Evolutionary conservation across 768 basidiomycete species (phyloP), one percentile per base, ranked within the genome.

Genomic region (Kwoniella sp.): DNA sequence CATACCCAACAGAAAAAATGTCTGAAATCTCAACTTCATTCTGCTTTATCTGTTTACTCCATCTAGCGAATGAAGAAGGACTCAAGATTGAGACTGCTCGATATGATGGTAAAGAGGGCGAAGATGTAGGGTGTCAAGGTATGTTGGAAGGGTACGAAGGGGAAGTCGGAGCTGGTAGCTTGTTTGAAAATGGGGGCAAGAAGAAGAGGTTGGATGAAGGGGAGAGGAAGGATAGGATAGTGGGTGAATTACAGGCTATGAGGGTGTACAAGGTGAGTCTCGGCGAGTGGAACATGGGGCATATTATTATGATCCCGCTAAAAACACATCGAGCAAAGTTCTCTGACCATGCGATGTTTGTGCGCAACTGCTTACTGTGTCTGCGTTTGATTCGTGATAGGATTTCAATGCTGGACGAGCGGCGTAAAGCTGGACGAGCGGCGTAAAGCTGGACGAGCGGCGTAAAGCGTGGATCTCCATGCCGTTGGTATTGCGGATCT

Each of bases 1-100:
- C 89, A 6, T 98, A 98, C 79, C 92, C 95, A 0, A 82, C 82
- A 63, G 94, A 97, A 47, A 97, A 95, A 83, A 90, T 98, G 89
- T 89, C 89, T 44, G 96, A 99, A 68, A 96, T 98, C 77, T 96
- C 93, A 78, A 98, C 96, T 17, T 95, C 92, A 68, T 98, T 95
- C 87, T 98, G 95, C 79, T 99, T 98, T 83, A 99, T 98, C 78
- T 98, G 96, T 75, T 83, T 98, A 25, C 82, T 99, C 19, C 96
- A 98, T 82, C 82, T 98, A 48, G 95, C 95, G 19, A 98, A 99
- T 77, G 96, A 98, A 81, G 90, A 92, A 73, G 96, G 95, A 1
- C 83, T 98, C 53, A 90, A 89, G 76, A 85, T 99, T 36, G 89
- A 82, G 66, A 71, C 78, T 9, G 80, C 74, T 5, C 54, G 80